Evolutionary conservation across 1,139 yeast genomes (phyloP), one percentile per base, ranked within the genome.

Genomic region (Pichia sp.): DNA sequence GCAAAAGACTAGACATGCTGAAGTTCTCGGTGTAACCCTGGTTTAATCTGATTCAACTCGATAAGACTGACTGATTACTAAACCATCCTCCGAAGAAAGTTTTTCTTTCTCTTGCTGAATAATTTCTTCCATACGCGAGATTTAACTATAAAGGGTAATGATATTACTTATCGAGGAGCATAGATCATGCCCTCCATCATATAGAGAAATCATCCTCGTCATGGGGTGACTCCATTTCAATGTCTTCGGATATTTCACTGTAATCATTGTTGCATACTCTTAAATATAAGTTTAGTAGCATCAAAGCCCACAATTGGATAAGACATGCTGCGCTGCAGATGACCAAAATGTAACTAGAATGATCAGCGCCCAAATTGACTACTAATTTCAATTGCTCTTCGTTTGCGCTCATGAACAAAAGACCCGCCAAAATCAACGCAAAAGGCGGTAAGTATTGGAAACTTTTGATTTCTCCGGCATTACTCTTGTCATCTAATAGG

Each of bases 391-490:
- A 68, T 58, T 90, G 96, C 60, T 90, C 95, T 59, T 90, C 97
- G 49, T 75, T 88, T 29, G 97, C 97, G 29, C 86, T 77, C 96
- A 88, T 87, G 60, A 90, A 90, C 52, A 85, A 60, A 23, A 85
- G 63, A 1, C 97, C 97, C 1, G 94, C 70, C 51, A 85, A 75
- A 2, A 87, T 75, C 44, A 90, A 71, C 48, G 90, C 75, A 58
- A 87, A 79, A 3, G 96, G 86, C 1, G 97, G 83, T 29, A 88
- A 58, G 62, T 85, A 85, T 64, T 90, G 97, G 68, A 87, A 87
- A 1, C 90, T 71, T 37, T 71, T 61, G 36, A 86, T 77, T 34
- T 65, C 66, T 4, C 77, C 77, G 32, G 49, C 41, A 34, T 67
- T 64, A 3, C 71, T 68, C 42, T 80, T 74, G 55, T 81, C 90